Base-by-base conservation (phyloP, 371 early-diverging fungal genomes). In the Mucor lusitanicus region DNA sequence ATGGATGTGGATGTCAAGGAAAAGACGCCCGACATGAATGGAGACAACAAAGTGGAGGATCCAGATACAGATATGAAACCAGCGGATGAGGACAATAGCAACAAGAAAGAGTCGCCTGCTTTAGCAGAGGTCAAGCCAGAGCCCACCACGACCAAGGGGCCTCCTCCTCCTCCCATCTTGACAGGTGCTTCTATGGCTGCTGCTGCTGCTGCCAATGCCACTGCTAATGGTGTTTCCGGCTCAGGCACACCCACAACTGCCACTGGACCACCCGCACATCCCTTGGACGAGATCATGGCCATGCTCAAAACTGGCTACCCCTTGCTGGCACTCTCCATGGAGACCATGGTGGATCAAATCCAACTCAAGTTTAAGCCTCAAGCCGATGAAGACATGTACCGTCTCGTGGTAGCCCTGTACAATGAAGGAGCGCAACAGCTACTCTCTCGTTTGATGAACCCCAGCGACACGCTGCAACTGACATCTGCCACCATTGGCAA, bases 311-410 rank as follows among this genome's bases (percentile, higher is more conserved):
- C 98, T 0, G 94, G 96, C 0, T 95, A 92, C 76, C 98, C 99
- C 19, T 86, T 98, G 46, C 79, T 98, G 27, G 93, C 96, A 1
- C 75, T 99, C 27, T 92, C 98, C 2, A 95, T 99, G 93, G 97
- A 99, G 78, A 95, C 94, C 3, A 96, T 97, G 95, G 92, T 96
- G 17, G 98, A 99, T 73, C 97, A 97, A 78, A 94, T 98, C 13
- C 88, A 93, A 59, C 88, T 90, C 64, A 89, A 95, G 7, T 86
- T 99, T 59, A 96, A 97, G 74, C 96, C 97, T 4, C 87, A 92
- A 9, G 88, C 95, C 0, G 97, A 97, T 64, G 97, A 99, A 71
- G 98, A 97, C 66, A 95, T 97, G 74, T 98, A 98, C 67, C 88
- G 97, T 13, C 76, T 98, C 48, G 90, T 96, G 46, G 92, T 92